Conservation (phyloP, 2,329 filamentous ascomycete genomes). For the Fusarium scirpi region DNA sequence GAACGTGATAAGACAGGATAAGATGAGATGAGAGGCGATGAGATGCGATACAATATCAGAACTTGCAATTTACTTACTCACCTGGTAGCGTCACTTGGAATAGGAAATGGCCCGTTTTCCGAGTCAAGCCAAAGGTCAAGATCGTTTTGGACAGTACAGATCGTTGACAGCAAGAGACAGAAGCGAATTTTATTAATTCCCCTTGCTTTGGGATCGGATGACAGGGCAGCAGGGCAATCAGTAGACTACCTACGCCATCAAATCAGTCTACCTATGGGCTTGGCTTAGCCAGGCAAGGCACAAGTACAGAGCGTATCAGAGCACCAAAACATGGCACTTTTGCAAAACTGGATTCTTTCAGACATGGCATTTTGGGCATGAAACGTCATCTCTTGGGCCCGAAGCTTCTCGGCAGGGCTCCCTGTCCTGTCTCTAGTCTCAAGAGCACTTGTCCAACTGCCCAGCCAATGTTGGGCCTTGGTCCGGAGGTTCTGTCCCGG, state of each 20-base stretch:
- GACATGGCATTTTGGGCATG: constrained; percentile 37
- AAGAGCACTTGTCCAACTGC: neutral
- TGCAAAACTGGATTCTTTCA: constrained; percentile 31
- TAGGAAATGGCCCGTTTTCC: constrained; percentile 24
- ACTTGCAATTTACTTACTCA: constrained; percentile 7
- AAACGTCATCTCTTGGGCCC: constrained; percentile 26
- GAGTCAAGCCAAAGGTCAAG: constrained; percentile 17
- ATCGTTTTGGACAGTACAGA: constrained; percentile 5
- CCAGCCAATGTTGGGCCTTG: neutral
- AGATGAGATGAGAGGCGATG: neutral
- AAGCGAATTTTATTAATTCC: constrained; percentile 22
- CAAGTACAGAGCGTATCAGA: neutral
- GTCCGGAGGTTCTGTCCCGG: constrained; percentile 35
- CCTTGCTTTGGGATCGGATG: constrained; percentile 25
- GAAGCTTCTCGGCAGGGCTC: constrained; percentile 8
- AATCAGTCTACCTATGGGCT: constrained; percentile 1
- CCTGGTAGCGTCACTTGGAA: constrained; percentile 10
- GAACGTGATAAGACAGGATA: constrained; percentile 1
- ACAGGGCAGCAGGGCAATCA: constrained; percentile 18
- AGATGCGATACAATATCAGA: constrained; percentile 9
- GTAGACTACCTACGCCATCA: neutral
- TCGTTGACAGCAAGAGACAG: constrained; percentile 1
- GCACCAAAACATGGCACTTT: constrained; percentile 40
- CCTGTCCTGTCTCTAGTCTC: constrained; percentile 23
- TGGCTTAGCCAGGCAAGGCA: neutral